Evolutionary conservation across 2,329 filamentous ascomycete species (phyloP).

Genomic region (Colletotrichum chrysophilum): DNA sequence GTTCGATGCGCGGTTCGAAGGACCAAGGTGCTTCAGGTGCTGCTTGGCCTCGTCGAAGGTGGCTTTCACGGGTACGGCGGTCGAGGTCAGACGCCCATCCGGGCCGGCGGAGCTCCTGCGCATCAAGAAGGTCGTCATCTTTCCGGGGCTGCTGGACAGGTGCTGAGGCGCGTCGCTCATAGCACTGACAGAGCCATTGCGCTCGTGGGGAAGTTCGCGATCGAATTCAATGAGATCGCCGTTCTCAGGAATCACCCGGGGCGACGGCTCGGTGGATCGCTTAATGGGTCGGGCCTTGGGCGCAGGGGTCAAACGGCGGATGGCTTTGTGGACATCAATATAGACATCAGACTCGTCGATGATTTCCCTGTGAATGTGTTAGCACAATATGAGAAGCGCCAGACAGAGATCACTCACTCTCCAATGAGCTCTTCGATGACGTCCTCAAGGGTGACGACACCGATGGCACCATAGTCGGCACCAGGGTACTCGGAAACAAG

Average conservation of each 20-base stretch:
- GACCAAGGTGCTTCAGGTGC: conserved; percentile 69
- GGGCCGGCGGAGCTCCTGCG: conserved; percentile 60
- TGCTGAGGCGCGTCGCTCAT: conserved; percentile 41
- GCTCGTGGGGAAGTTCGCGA: conserved; percentile 34
- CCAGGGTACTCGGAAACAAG: conserved; percentile 89
- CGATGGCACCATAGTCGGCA: conserved; percentile 87
- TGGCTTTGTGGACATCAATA: conserved; percentile 97
- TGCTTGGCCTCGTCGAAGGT: conserved; percentile 68
- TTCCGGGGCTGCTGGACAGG: conserved; percentile 51
- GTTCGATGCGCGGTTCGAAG: conserved; percentile 69
- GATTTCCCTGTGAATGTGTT: conserved; percentile 72
- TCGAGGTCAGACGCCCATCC: conserved; percentile 54
- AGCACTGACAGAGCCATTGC: conserved; percentile 40
- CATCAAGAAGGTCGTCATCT: conserved; percentile 63
- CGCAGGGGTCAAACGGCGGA: conserved; percentile 84
- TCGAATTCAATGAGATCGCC: conserved; percentile 40
- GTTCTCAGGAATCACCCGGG: conserved; percentile 14
- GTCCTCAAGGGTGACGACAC: conserved; percentile 95
- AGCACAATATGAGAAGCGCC: not conserved
- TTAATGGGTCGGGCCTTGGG: conserved; percentile 71
- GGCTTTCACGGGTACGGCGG: conserved; percentile 60
- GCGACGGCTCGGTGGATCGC: conserved; percentile 35
- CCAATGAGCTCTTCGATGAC: conserved; percentile 99
- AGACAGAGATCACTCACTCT: conserved; percentile 69
- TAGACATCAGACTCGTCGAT: conserved; percentile 99